Percentiles rank a stretch among this genome's conserved stretches.
These are phyloP conservation scores for Aspergillus sp. DNA, from an alignment of 2,329 filamentous ascomycete species.

Conservation along the genomic window DNA sequence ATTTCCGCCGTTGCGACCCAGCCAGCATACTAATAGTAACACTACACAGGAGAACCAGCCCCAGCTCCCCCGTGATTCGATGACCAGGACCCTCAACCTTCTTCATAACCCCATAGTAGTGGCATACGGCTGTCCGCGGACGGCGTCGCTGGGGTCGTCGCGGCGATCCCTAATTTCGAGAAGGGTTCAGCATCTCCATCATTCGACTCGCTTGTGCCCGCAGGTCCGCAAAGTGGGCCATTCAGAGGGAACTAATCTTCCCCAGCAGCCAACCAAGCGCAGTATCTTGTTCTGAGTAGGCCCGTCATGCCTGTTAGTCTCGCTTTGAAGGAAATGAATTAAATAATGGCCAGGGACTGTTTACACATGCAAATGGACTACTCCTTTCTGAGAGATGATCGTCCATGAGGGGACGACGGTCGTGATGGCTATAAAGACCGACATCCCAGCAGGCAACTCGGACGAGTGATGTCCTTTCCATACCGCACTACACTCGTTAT, in stretches of 20 bases:
- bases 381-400: background rate
- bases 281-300: background rate
- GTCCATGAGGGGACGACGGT: background rate
- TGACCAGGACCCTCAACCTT: background rate
- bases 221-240: background rate
- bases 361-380: background rate
- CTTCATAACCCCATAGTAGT: background rate
- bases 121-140: background rate
- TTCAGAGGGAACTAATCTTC: background rate
- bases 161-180: background rate
- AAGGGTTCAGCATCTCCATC: background rate
- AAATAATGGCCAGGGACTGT: background rate
- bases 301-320: background rate
- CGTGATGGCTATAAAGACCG: background rate
- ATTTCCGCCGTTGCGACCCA: too few relatives aligned
- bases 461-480: background rate
- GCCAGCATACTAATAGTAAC: too few relatives aligned
- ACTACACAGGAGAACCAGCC: too few relatives aligned
- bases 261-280: background rate
- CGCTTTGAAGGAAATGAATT: background rate
- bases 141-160: background rate
- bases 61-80: too few relatives aligned
- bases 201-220: background rate
- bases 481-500: background rate
- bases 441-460: background rate